Evolutionary conservation across 2,329 filamentous ascomycete species (phyloP), one percentile per base, ranked within the genome.

Genomic region (Trichoderma guizhouense): DNA sequence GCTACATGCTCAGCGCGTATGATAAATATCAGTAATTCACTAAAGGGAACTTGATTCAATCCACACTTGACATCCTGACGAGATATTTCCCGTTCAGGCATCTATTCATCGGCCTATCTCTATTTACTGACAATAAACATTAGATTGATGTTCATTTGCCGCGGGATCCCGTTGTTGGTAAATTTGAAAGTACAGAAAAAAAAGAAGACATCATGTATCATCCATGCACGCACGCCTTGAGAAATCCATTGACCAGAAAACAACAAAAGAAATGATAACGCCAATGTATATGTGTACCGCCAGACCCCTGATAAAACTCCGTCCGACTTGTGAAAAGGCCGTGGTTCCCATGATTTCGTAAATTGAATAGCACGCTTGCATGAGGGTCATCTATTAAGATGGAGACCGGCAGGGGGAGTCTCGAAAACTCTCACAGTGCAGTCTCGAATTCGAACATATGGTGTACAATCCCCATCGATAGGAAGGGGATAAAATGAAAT

Each of bases 331-430:
- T 28, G 24, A 39, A 55, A 69, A 69, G 57, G 66, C 66, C 57
- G 55, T 69, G 57, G 39, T 34, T 69, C 57, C 66, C 66, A 53
- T 69, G 47, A 69, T 53, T n/a, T 69, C 66, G 66, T 69, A 69
- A 69, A 47, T 26, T 53, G 57, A 68, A 60, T 68, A 60, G 39
- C 55, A 34, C 65, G 65, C 65, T 68, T 32, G 55, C 53, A 68
- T 68, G 66, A 62, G 28, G 66, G 28, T 32, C 32, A 47, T 51
- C 39, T 62, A 69, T 62, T 28, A 53, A 62, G 28, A 62, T 21
- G 39, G 55, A 47, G 18, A 34, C 36, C 11, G 15, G 55, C 53
- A 24, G 34, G 26, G 47, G n/a, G n/a, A 15, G 34, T 34, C 24
- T 21, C 34, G 30, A 34, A 24, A 36, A 21, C 15, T 30, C 53